These are phyloP conservation scores for Neurospora africana DNA, from an alignment of 495 filamentous ascomycete genomes.

Conservation along the genomic window DNA sequence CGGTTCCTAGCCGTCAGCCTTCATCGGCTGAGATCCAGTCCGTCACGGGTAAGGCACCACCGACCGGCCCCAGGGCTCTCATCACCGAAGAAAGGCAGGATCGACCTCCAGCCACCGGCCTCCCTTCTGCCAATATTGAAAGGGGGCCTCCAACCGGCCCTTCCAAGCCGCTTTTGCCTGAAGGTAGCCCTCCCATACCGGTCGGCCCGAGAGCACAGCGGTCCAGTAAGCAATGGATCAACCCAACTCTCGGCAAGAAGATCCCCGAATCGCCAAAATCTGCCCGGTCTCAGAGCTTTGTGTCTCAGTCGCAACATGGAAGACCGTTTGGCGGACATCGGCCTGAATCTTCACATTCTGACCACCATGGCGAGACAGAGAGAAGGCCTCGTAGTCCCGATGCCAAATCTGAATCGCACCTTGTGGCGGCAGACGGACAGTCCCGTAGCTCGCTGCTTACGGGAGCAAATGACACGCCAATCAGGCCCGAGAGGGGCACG, in stretches of 20 bases:
- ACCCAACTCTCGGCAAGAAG: constrained; percentile 37
- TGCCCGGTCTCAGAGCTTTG: constrained; percentile 33
- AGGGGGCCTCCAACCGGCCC: constrained; percentile 32
- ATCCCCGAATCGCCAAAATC: constrained; percentile 35
- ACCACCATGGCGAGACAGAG: constrained; percentile 30
- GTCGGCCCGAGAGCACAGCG: constrained; percentile 46
- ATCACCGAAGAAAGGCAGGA: constrained; percentile 35
- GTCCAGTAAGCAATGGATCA: constrained; percentile 53
- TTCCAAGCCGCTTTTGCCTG: constrained; percentile 38
- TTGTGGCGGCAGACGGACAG: constrained; percentile 19
- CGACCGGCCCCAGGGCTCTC: constrained; percentile 41
- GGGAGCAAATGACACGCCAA: constrained; percentile 23
- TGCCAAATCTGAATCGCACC: constrained; percentile 28
- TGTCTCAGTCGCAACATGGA: constrained; percentile 25
- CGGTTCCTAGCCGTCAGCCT: constrained; percentile 37
- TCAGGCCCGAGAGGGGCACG: constrained; percentile 26
- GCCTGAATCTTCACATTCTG: constrained; percentile 26
- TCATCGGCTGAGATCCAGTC: constrained; percentile 28
- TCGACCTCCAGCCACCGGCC: constrained; percentile 19
- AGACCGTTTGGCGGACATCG: constrained; percentile 26
- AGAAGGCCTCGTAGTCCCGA: constrained; percentile 37
- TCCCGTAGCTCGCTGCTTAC: constrained; percentile 20
- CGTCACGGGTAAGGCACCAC: constrained; percentile 35
- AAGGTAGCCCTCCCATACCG: constrained; percentile 45
- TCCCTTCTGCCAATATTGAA: constrained; percentile 15